Evolutionary conservation across 2,329 filamentous ascomycete genomes (phyloP).

Genomic region (Diplodia corticola): DNA sequence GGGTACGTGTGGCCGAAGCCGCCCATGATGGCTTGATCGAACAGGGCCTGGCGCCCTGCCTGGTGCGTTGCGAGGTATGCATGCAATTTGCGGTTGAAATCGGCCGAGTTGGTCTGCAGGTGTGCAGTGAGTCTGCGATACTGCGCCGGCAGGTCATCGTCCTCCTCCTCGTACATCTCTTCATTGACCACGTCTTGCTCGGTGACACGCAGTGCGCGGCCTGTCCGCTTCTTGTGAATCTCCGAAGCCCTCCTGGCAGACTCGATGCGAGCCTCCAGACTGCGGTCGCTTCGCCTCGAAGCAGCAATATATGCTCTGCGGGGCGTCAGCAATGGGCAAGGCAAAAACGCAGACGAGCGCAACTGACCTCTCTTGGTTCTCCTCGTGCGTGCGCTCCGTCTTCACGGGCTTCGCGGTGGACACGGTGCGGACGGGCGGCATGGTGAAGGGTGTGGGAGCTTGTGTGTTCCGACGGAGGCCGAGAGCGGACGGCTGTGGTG

Average conservation of each 20-base stretch:
- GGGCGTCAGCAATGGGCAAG: slow-evolving; percentile 24
- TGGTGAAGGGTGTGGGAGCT: slow-evolving; percentile 24
- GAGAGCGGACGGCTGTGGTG: too few relatives aligned
- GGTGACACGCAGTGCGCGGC: slow-evolving; percentile 76
- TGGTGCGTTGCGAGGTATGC: slow-evolving; percentile 59
- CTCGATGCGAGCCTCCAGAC: slow-evolving; percentile 81
- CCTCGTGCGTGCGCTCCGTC: slow-evolving; percentile 75
- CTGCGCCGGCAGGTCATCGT: slow-evolving; percentile 72
- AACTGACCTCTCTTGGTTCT: slow-evolving; percentile 70
- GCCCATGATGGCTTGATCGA: slow-evolving; percentile 10
- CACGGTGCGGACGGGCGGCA: slow-evolving; percentile 42
- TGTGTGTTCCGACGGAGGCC: background rate
- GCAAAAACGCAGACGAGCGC: background rate
- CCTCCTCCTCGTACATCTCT: slow-evolving; percentile 96
- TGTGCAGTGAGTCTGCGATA: slow-evolving; percentile 65
- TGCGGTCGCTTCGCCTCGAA: slow-evolving; percentile 81
- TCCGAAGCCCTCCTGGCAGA: slow-evolving; percentile 87
- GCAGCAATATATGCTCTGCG: slow-evolving; percentile 85
- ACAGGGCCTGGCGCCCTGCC: slow-evolving; percentile 42
- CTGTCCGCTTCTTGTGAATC: slow-evolving; percentile 85
- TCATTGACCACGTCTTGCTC: slow-evolving; percentile 86
- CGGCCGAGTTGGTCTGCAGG: slow-evolving; percentile 59
- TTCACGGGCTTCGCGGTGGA: slow-evolving; percentile 49
- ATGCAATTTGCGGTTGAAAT: slow-evolving; percentile 63
- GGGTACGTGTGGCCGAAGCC: slow-evolving; percentile 34